Evolutionary conservation across 1,284 basidiomycete species (phyloP).

Genomic region (Ganoderma leucocontextum): DNA sequence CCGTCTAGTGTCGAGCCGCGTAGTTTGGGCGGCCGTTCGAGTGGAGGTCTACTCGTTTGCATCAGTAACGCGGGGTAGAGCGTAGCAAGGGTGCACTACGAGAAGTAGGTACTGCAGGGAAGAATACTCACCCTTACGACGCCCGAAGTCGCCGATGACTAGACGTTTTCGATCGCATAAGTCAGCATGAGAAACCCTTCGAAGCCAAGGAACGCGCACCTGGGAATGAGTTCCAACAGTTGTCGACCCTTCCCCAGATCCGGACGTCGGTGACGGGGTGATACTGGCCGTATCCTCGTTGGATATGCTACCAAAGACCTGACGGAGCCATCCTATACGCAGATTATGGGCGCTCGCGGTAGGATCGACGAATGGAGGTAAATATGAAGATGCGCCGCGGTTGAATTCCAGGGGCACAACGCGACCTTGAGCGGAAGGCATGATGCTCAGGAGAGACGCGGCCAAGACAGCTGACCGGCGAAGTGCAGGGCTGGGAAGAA

Average conservation of each 20-base stretch:
- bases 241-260: neutral
- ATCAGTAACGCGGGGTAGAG: neutral
- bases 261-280: neutral
- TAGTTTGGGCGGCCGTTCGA: neutral
- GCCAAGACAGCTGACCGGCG: conserved; percentile 20
- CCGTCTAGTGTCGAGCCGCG: neutral
- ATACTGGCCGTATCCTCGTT: neutral
- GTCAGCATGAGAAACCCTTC: neutral
- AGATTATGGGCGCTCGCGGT: conserved; percentile 9
- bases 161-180: neutral
- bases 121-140: neutral
- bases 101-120: neutral
- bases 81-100: too few relatives aligned
- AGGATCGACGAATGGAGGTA: conserved; percentile 10
- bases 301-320: conserved; percentile 13
- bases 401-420: conserved; percentile 13
- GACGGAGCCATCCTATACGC: conserved; percentile 20
- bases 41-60: neutral
- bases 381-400: conserved; percentile 13
- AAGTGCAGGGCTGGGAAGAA: conserved; percentile 13
- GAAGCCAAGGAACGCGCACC: neutral
- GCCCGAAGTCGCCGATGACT: neutral
- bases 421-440: conserved; percentile 16
- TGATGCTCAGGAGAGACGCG: conserved; percentile 17
- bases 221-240: neutral